Percentiles rank a stretch among this genome's conserved stretches.
phyloP scores from a whole-genome alignment of 2,329 filamentous ascomycete genomes.

The Ceratocystis papillata region DNA sequence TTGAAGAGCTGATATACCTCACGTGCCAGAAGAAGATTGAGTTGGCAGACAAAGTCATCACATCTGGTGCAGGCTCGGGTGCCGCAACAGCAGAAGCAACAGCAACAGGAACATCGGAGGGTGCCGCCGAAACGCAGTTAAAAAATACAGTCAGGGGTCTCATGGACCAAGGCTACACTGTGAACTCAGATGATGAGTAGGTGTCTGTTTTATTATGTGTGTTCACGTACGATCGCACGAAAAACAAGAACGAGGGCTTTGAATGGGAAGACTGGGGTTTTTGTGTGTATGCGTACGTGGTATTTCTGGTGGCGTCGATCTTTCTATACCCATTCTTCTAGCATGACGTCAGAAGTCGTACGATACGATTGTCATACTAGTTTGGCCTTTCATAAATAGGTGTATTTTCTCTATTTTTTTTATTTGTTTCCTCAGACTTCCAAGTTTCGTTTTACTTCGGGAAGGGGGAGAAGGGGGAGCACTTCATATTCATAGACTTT shows the following conservation, averaged over 20 bases:
- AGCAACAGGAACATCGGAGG: neutral
- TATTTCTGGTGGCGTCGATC: neutral
- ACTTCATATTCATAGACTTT: neutral
- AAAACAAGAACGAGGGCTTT: no score
- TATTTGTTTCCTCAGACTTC: neutral
- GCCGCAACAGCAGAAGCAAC: conserved; percentile 42
- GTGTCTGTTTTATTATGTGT: neutral
- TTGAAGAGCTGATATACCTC: conserved; percentile 87
- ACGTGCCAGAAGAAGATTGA: conserved; percentile 88
- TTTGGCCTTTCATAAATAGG: neutral
- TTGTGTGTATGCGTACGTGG: neutral
- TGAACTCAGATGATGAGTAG: conserved; percentile 8
- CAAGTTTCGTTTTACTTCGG: neutral
- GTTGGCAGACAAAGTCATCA: conserved; percentile 56
- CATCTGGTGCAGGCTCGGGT: conserved; percentile 49
- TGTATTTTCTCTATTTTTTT: neutral
- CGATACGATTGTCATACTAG: neutral
- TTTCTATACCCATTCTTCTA: conserved; percentile 11
- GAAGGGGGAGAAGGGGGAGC: neutral
- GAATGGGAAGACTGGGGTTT: neutral
- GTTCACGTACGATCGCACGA: neutral
- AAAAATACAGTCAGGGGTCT: conserved; percentile 21
- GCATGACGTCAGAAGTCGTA: conserved; percentile 10
- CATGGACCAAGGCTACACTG: conserved; percentile 17
- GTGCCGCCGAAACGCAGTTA: conserved; percentile 14